These are phyloP conservation scores for Smallanthus sonchifolius DNA, from an alignment of 129 eudicot species.

Conservation along the genomic window DNA sequence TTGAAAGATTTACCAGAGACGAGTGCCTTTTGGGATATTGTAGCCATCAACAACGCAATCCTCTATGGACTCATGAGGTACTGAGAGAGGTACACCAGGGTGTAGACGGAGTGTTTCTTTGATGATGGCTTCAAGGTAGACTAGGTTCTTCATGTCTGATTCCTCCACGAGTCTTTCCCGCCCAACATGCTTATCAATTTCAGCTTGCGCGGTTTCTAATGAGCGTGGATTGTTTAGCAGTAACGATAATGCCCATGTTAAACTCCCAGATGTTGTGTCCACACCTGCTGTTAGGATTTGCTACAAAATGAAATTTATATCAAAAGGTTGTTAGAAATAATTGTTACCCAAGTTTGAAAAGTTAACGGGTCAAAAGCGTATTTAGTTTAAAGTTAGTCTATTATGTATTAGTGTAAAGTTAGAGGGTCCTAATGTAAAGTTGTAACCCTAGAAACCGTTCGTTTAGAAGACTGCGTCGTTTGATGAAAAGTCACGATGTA, in stretches of 20 bases:
- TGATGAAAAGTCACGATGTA: no score
- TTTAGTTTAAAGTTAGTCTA: no score
- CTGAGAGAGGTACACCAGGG: neutral
- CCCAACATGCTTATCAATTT: neutral
- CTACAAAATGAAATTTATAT: neutral
- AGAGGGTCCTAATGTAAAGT: no score
- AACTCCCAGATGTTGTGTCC: neutral
- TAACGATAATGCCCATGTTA: neutral
- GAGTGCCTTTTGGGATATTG: neutral
- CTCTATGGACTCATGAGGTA: neutral
- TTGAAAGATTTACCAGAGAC: neutral
- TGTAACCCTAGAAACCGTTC: no score
- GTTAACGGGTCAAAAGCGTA: no score
- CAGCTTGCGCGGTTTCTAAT: neutral
- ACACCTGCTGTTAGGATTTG: neutral
- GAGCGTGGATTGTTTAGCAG: neutral
- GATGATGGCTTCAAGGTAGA: neutral
- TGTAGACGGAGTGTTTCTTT: neutral
- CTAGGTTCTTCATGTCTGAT: neutral
- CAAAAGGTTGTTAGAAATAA: no score
- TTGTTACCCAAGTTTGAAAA: neutral
- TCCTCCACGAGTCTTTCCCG: neutral
- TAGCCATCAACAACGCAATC: neutral
- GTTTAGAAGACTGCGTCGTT: no score
- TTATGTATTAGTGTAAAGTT: no score